phyloP scores from a whole-genome alignment of 495 filamentous ascomycete species.

The Umbilicaria muhlenbergii region DNA sequence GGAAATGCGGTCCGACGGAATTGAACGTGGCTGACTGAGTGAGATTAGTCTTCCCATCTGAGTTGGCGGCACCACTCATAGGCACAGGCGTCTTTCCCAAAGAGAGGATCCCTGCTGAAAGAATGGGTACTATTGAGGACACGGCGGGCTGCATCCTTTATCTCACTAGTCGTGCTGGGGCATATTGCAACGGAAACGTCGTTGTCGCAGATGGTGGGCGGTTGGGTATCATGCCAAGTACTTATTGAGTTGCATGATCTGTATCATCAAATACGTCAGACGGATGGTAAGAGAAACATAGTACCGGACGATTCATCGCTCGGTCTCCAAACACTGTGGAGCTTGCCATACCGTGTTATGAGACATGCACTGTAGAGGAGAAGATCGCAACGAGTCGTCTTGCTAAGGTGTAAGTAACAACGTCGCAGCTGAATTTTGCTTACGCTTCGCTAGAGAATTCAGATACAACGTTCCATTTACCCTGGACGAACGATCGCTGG shows the following conservation, averaged over 20 bases:
- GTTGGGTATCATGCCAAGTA: slow-evolving; percentile 26
- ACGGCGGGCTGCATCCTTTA: slow-evolving; percentile 48
- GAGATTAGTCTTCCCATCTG: slow-evolving; percentile 37
- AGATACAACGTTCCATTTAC: too few relatives aligned
- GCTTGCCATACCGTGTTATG: too few relatives aligned
- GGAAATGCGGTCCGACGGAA: background rate
- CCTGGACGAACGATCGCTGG: too few relatives aligned
- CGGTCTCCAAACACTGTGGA: too few relatives aligned
- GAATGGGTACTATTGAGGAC: slow-evolving; percentile 39
- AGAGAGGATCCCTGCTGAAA: slow-evolving; percentile 28
- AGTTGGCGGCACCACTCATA: slow-evolving; percentile 36
- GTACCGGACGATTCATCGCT: too few relatives aligned
- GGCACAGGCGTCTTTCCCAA: slow-evolving; percentile 19
- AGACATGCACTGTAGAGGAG: too few relatives aligned
- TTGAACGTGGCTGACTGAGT: background rate
- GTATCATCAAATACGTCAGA: background rate
- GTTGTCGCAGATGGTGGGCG: slow-evolving; percentile 43
- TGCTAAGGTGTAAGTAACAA: too few relatives aligned
- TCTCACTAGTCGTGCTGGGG: slow-evolving; percentile 43
- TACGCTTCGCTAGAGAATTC: too few relatives aligned
- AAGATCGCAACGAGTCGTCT: slow-evolving; percentile 11
- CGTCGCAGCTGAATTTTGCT: too few relatives aligned
- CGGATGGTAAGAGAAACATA: background rate
- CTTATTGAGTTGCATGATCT: slow-evolving; percentile 22
- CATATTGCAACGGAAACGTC: slow-evolving; percentile 41